These are phyloP conservation scores for Fusarium oxysporum DNA, from an alignment of 2,329 filamentous ascomycete genomes.

Conservation along the genomic window DNA sequence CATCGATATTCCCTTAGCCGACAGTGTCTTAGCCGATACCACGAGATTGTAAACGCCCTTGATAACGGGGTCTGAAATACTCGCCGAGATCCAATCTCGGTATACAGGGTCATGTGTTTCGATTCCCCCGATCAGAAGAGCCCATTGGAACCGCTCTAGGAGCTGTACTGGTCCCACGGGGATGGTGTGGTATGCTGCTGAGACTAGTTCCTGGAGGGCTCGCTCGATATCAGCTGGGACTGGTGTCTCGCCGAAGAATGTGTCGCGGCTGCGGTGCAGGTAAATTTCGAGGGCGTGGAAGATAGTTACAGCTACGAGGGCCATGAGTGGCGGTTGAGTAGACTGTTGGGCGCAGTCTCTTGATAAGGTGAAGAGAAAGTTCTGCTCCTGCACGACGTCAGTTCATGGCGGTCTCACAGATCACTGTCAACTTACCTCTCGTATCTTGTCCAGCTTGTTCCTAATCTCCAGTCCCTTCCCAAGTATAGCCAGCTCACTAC, in stretches of 20 bases:
- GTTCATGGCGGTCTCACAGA: fast-evolving
- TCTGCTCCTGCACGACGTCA: background rate
- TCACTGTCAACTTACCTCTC: background rate
- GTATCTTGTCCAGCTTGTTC: background rate
- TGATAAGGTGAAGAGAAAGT: background rate
- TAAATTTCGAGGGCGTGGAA: conserved; percentile 14
- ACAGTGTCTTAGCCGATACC: conserved; percentile 13
- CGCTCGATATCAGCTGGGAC: background rate
- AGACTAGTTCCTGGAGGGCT: background rate
- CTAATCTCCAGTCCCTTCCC: background rate
- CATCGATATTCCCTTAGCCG: conserved; percentile 10
- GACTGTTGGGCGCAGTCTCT: background rate
- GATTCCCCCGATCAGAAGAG: conserved; percentile 29
- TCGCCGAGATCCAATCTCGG: conserved; percentile 33
- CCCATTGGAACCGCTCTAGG: conserved; percentile 12
- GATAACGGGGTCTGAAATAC: conserved; percentile 37
- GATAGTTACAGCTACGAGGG: background rate
- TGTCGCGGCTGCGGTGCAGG: background rate
- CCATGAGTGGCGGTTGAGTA: background rate
- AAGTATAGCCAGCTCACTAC: background rate
- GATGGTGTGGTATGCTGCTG: conserved; percentile 8
- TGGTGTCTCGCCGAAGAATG: background rate
- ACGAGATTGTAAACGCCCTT: conserved; percentile 18
- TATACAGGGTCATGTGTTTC: conserved; percentile 36
- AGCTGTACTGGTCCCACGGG: conserved; percentile 3